Conservation (phyloP, 345 rosid genomes). For the Populus alba region DNA sequence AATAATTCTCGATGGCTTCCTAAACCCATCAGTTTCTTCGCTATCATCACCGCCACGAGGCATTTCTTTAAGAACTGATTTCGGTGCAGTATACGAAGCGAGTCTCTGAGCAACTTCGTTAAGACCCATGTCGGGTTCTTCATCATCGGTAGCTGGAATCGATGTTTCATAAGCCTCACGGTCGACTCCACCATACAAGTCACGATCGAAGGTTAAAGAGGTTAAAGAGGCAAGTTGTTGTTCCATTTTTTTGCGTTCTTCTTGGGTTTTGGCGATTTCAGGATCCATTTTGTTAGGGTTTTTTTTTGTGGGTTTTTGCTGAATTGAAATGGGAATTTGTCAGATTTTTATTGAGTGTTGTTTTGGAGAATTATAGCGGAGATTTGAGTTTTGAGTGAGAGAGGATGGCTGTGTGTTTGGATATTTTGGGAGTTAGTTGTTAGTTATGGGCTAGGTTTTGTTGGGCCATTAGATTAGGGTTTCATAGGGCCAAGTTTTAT, state of each 20-base stretch:
- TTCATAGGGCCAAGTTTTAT: background rate
- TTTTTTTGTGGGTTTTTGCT: background rate
- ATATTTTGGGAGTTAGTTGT: background rate
- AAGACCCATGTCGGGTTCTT: slow-evolving; percentile 61
- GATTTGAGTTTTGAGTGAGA: background rate
- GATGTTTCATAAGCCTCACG: slow-evolving; percentile 61
- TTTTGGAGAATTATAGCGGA: background rate
- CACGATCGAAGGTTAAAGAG: slow-evolving; percentile 66
- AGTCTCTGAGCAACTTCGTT: slow-evolving; percentile 71
- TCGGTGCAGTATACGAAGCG: slow-evolving; percentile 91
- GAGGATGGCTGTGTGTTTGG: background rate
- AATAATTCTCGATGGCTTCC: slow-evolving; percentile 63
- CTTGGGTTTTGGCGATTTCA: slow-evolving; percentile 82
- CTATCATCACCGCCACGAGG: slow-evolving; percentile 64
- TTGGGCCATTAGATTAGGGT: background rate
- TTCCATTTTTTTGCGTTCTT: slow-evolving; percentile 69
- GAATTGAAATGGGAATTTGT: background rate
- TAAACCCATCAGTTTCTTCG: slow-evolving; percentile 53
- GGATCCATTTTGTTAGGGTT: slow-evolving; percentile 38
- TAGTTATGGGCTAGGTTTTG: background rate
- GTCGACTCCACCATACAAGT: slow-evolving; percentile 75
- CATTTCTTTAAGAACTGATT: slow-evolving; percentile 66
- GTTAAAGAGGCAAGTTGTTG: slow-evolving; percentile 72
- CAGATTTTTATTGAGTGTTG: background rate
- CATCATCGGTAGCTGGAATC: slow-evolving; percentile 84